Evolutionary conservation across 1,284 basidiomycete genomes (phyloP), one percentile per base, ranked within the genome.

Genomic region (Anthracocystis walkeri): DNA sequence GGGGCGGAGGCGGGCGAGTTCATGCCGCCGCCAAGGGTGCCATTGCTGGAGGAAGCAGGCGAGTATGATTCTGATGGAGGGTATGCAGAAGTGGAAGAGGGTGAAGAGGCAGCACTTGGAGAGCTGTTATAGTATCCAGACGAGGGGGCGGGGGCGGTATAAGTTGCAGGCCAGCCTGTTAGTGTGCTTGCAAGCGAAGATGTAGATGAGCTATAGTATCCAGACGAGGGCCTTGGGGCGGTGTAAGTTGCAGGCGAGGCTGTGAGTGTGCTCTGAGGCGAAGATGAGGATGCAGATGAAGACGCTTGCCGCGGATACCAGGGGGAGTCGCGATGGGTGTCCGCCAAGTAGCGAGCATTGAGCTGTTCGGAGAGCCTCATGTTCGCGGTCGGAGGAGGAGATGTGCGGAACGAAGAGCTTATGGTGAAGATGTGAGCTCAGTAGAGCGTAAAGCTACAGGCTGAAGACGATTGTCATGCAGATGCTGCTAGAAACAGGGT

Each of bases 1-100:
- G 64, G 53, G 35, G 52, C 65, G 1, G 75, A 71, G 12, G 71
- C 71, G 11, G 71, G 71, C 10, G 61, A 63, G 33, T 54, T 58
- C 57, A 66, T 59, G 27, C 54, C 59, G 41, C 18, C 25, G n/a
- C 44, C 27, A 20, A 20, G 8, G 27, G 7, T 31, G 48, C 48
- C 48, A 31, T 49, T 49, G 48, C 29, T 31, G 48, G 44, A 46
- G 48, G 60, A 49, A 8, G 35, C 44, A 23, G 35, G 31, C 8
- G 59, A 63, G 21, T 20, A 42, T 23, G 57, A 56, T 7, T 60
- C 49, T 21, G 64, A 49, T 25, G 58, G n/a, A 21, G 58, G 55
- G 20, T 41, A 42, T 33, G 65, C 52, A 27, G 53, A 20, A 12
- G 52, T 41, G 4, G 57, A 46, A 16, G 60, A 29, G 4, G 60